Evolutionary conservation across 139 green algal species (phyloP), one percentile per base, ranked within the genome.

Genomic region (Desmodesmus armatus): DNA sequence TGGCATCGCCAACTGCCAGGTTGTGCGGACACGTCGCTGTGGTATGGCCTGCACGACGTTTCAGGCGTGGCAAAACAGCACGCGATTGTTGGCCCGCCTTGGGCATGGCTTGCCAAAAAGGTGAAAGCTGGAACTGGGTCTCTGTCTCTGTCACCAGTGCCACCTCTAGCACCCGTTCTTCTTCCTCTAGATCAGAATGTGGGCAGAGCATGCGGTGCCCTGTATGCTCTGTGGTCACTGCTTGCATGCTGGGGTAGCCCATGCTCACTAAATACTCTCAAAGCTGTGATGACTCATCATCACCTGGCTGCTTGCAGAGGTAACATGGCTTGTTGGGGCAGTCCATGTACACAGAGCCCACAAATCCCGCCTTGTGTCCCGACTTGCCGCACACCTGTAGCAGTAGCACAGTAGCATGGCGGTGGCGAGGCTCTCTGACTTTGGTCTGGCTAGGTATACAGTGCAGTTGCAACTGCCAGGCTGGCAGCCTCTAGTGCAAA

Each of bases 301-400:
- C n/a, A n/a, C n/a, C 96, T 0, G 87, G 74, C 51, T 89, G 84
- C 78, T 97, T 97, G 90, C 95, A 98, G 40, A 98, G 89, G 79
- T 96, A 98, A 87, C 95, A 98, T 27, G 94, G 95, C 80, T 94
- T 96, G 87, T 98, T 97, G 76, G 93, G 91, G 82, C 96, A 98
- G 88, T 98, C 96, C 1, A 97, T 25, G 35, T 70, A 78, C 9
- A 31, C 31, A 17, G 92, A 88, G 0, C 94, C 95, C 5, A 96
- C 85, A 85, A 98, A 98, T 47, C 96, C 96, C 1, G 96, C 95
- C n/a, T 81, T 85, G 86, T 98, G 96, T 1, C 91, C 96, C 0
- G 47, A 84, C 62, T 89, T 83, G 31, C 96, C 96, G 70, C 96
- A 98, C 0, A 98, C 96, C 93, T 98, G 91, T 23, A 49, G 40